Percentiles rank a stretch among this genome's conserved stretches.
phyloP scores from a whole-genome alignment of 1,284 basidiomycete genomes.

The Cerrena zonata region DNA sequence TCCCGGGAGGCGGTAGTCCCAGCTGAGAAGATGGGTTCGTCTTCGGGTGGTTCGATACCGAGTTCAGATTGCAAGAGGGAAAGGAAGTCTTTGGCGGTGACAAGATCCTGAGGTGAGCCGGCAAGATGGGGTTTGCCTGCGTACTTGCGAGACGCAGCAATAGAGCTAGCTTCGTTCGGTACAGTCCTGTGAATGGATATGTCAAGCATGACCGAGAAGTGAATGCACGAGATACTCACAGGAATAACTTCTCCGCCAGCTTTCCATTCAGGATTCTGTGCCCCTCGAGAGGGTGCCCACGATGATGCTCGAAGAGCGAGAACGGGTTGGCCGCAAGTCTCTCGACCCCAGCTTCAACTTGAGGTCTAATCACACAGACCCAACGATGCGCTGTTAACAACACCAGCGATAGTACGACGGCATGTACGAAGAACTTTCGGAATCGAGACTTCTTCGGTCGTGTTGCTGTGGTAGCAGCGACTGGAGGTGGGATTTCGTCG shows the following conservation, averaged over 20 bases:
- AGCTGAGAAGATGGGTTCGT: conserved; percentile 57
- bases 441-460: conserved; percentile 34
- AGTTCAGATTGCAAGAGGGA: conserved; percentile 59
- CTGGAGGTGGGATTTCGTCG: conserved; percentile 11
- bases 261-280: conserved; percentile 17
- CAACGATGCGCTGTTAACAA: conserved; percentile 9
- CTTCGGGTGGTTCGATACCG: conserved; percentile 38
- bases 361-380: conserved; percentile 9
- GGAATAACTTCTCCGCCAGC: conserved; percentile 18
- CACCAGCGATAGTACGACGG: conserved; percentile 10
- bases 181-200: conserved; percentile 38
- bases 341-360: conserved; percentile 18
- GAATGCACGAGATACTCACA: conserved; percentile 14
- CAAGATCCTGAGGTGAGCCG: conserved; percentile 59
- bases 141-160: conserved; percentile 51
- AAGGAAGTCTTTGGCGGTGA: conserved; percentile 60
- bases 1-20: conserved; percentile 59
- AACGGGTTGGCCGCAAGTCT: conserved; percentile 18
- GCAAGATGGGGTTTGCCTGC: conserved; percentile 70
- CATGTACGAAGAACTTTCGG: conserved; percentile 8
- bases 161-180: conserved; percentile 51
- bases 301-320: conserved; percentile 5
- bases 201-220: neutral
- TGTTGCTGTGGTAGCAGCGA: conserved; percentile 34
- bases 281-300: conserved; percentile 10